phyloP scores from a whole-genome alignment of 2,329 filamentous ascomycete genomes.

The Penicillium psychrosexuale region DNA sequence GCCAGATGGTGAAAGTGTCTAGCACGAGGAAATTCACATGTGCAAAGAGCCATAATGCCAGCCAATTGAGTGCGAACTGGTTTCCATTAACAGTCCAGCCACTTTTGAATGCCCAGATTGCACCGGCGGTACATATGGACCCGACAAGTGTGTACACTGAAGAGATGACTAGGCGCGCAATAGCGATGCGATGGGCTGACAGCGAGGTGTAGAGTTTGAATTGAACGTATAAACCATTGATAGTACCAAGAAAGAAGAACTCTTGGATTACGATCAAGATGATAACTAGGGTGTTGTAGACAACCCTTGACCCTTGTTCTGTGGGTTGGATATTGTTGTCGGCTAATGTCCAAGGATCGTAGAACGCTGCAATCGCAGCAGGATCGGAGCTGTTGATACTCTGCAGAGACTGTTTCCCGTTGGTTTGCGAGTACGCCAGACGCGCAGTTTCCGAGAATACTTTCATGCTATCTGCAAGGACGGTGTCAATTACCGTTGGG shows the following conservation, averaged over 20 bases:
- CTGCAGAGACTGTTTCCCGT: slow-evolving; percentile 32
- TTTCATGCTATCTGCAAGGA: slow-evolving; percentile 33
- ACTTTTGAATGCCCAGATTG: slow-evolving; percentile 46
- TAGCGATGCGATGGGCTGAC: slow-evolving; percentile 28
- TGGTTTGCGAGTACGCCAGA: slow-evolving; percentile 34
- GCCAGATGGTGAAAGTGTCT: slow-evolving; percentile 45
- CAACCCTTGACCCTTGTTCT: slow-evolving; percentile 40
- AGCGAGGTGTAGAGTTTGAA: slow-evolving; percentile 40
- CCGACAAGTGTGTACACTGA: slow-evolving; percentile 41
- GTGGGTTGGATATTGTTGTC: slow-evolving; percentile 43
- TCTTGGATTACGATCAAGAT: slow-evolving; percentile 49
- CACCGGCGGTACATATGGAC: slow-evolving; percentile 40
- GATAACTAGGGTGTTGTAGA: slow-evolving; percentile 48
- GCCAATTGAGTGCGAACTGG: slow-evolving; percentile 47
- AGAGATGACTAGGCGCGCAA: slow-evolving; percentile 37
- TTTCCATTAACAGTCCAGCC: slow-evolving; percentile 40
- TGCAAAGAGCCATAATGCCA: slow-evolving; percentile 45
- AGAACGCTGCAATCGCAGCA: slow-evolving; percentile 34
- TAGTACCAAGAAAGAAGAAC: slow-evolving; percentile 48
- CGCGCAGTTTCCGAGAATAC: slow-evolving; percentile 34
- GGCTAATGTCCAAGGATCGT: slow-evolving; percentile 39
- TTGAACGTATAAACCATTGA: slow-evolving; percentile 45
- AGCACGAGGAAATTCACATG: slow-evolving; percentile 47
- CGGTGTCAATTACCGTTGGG: slow-evolving; percentile 36
- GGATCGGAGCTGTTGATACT: slow-evolving; percentile 24